A percentile compares a stretch with the other conserved stretches of the same genome.
phyloP scores from a whole-genome alignment of 768 basidiomycete species.

The Tephrocybe sp. region DNA sequence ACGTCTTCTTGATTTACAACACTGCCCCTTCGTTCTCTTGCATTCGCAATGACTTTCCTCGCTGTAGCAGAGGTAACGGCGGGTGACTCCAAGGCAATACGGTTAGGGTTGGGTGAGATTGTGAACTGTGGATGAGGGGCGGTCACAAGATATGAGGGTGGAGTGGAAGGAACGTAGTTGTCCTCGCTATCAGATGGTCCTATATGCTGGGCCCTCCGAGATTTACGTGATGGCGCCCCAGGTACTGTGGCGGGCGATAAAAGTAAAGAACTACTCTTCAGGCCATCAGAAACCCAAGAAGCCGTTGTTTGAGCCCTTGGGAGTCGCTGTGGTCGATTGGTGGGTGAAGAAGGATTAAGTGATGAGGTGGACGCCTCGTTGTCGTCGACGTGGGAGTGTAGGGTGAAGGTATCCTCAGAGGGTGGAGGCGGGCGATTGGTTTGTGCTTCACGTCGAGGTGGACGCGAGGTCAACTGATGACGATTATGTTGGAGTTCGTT shows the following conservation, averaged over 20 bases:
- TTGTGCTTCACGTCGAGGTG: constrained; percentile 3
- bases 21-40: constrained; percentile 45
- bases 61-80: constrained; percentile 21
- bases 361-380: constrained; percentile 1
- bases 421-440: not conserved
- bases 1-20: constrained; percentile 71
- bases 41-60: constrained; percentile 27
- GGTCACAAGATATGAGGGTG: constrained; percentile 51
- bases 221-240: constrained; percentile 3
- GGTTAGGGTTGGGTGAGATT: constrained; percentile 17
- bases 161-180: constrained; percentile 33
- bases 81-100: constrained; percentile 19
- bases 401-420: constrained; percentile 16
- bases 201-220: constrained; percentile 8
- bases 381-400: constrained; percentile 13
- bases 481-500: not conserved
- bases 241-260: constrained; percentile 6
- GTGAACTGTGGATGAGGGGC: constrained; percentile 23
- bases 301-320: constrained; percentile 4
- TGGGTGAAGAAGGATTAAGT: not conserved
- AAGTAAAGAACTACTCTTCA: constrained; percentile 10
- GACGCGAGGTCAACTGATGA: not conserved
- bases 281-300: constrained; percentile 5
- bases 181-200: constrained; percentile 36
- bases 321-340: not conserved